These are phyloP conservation scores for Trichoderma koningiopsis DNA, from an alignment of 2,329 filamentous ascomycete genomes.

Conservation along the genomic window DNA sequence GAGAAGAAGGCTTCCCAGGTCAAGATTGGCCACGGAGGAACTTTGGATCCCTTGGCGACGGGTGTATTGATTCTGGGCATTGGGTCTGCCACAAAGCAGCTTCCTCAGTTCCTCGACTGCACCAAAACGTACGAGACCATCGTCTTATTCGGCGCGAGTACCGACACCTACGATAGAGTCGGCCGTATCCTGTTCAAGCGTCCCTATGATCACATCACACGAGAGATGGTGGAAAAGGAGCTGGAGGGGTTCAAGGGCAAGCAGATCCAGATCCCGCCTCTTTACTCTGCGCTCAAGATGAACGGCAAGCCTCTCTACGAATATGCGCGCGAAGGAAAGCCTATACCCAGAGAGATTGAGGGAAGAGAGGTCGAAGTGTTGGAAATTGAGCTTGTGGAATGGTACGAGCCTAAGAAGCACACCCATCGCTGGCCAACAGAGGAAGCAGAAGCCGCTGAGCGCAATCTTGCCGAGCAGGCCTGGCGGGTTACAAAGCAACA, in stretches of 20 bases:
- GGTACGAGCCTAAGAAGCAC: conserved; percentile 80
- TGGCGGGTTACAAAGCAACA: conserved; percentile 64
- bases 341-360: conserved; percentile 82
- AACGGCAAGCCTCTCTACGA: conserved; percentile 95
- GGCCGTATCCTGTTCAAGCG: conserved; percentile 80
- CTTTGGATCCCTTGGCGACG: conserved; percentile 89
- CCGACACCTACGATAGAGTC: conserved; percentile 86
- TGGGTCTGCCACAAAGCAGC: conserved; percentile 81
- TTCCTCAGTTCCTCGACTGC: conserved; percentile 79
- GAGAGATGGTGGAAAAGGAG: conserved; percentile 74
- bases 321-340: conserved; percentile 87
- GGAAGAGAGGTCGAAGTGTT: conserved; percentile 76
- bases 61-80: conserved; percentile 89
- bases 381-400: conserved; percentile 80
- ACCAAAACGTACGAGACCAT: conserved; percentile 92
- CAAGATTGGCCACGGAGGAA: conserved; percentile 96
- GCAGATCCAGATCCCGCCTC: conserved; percentile 85
- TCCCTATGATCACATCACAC: conserved; percentile 79
- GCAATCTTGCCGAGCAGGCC: conserved; percentile 72
- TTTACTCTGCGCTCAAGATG: conserved; percentile 91
- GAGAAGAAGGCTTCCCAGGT: conserved; percentile 67
- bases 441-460: conserved; percentile 75
- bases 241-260: conserved; percentile 76
- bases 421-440: conserved; percentile 76
- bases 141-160: conserved; percentile 86